Percentiles rank a stretch among this genome's conserved stretches.
Evolutionary conservation across 148 eudicot genomes (phyloP).

Genomic region (Polygonum maritimum): DNA sequence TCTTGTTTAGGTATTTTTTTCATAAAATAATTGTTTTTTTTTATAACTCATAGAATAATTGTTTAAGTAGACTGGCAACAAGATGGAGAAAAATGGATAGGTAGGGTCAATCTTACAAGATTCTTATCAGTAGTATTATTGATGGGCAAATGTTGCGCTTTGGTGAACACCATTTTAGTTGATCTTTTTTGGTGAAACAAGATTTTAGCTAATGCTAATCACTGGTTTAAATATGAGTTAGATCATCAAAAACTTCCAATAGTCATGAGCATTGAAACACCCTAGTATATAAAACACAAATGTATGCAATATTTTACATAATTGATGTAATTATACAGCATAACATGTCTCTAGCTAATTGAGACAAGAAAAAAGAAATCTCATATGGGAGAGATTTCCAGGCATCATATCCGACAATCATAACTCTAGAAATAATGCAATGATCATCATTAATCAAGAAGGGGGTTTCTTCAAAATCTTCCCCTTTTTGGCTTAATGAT

Average conservation of each 20-base stretch:
- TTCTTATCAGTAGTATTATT: no score
- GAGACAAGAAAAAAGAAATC: background rate
- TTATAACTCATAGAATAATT: no score
- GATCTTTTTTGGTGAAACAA: background rate
- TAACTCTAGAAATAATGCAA: background rate
- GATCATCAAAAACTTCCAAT: background rate
- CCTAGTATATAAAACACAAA: background rate
- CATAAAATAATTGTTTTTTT: no score
- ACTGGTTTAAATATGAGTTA: background rate
- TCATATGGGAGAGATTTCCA: background rate
- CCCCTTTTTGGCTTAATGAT: background rate
- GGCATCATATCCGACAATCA: background rate
- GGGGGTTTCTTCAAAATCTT: slow-evolving; percentile 6
- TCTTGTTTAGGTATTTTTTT: no score
- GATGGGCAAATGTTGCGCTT: background rate
- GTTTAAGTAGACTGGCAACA: no score
- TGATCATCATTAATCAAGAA: background rate
- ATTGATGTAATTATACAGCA: background rate
- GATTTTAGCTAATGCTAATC: background rate
- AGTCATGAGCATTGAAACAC: background rate
- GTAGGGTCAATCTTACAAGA: no score
- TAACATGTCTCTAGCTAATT: background rate
- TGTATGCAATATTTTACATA: background rate
- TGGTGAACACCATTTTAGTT: background rate
- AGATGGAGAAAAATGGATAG: no score